These are phyloP conservation scores for Hortaea werneckii DNA, from an alignment of 2,329 filamentous ascomycete species.

Conservation along the genomic window DNA sequence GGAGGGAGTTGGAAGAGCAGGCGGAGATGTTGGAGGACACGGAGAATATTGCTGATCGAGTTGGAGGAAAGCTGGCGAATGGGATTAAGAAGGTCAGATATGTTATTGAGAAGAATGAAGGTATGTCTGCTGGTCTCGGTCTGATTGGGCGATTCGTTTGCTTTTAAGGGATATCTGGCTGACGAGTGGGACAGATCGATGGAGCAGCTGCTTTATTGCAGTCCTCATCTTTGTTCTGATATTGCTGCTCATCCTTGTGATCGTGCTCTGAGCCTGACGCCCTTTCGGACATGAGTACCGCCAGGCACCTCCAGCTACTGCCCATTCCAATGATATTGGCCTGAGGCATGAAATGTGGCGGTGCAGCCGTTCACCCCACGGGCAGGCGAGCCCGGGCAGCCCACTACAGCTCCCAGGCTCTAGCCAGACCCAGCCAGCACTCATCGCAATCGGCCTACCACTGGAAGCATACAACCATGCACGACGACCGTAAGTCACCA, in stretches of 20 bases:
- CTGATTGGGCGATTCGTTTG: slow-evolving; percentile 7
- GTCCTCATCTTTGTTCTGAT: slow-evolving; percentile 82
- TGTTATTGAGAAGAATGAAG: slow-evolving; percentile 84
- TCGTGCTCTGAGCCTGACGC: slow-evolving; percentile 42
- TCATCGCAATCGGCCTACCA: no score
- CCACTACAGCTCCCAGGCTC: background rate
- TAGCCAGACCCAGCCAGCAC: no score
- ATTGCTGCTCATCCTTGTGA: slow-evolving; percentile 69
- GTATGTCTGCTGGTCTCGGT: slow-evolving; percentile 41
- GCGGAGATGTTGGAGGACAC: slow-evolving; percentile 76
- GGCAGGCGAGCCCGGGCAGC: background rate
- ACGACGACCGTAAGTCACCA: slow-evolving; percentile 20
- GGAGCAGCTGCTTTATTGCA: slow-evolving; percentile 84
- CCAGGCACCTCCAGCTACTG: no score
- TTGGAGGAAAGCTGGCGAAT: slow-evolving; percentile 73
- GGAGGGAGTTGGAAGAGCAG: slow-evolving; percentile 91
- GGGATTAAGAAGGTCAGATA: slow-evolving; percentile 79
- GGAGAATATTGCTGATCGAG: slow-evolving; percentile 74
- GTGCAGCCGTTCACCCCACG: slow-evolving; percentile 3
- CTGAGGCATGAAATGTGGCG: no score
- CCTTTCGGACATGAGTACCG: no score
- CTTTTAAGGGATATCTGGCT: slow-evolving; percentile 4
- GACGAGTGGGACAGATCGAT: slow-evolving; percentile 40
- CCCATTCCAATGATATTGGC: no score
- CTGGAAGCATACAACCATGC: slow-evolving; percentile 1